Percentiles rank a stretch among this genome's conserved stretches.
Conservation (phyloP, 768 basidiomycete genomes). For the Leccinum rimulosum region DNA sequence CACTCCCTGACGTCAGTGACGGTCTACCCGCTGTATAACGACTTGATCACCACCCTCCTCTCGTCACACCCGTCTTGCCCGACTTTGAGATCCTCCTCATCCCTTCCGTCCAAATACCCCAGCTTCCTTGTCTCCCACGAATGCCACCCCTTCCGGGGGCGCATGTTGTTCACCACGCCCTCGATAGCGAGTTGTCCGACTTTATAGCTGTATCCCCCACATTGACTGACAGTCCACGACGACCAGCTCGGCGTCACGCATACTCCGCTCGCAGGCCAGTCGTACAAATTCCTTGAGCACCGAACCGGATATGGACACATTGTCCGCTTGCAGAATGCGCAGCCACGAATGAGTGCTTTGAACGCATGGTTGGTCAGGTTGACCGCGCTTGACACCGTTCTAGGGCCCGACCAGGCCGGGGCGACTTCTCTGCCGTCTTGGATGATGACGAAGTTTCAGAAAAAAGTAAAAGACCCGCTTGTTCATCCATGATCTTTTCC, state of each 20-base stretch:
- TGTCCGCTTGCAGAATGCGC: slow-evolving; percentile 40
- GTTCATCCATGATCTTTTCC: no score
- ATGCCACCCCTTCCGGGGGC: slow-evolving; percentile 73
- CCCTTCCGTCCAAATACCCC: slow-evolving; percentile 66
- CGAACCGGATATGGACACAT: slow-evolving; percentile 62
- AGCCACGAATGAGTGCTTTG: no score
- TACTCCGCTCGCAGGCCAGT: slow-evolving; percentile 45
- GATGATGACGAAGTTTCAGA: no score
- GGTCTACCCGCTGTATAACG: slow-evolving; percentile 84
- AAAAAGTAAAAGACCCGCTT: no score
- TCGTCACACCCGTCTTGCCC: slow-evolving; percentile 84
- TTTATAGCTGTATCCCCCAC: slow-evolving; percentile 5
- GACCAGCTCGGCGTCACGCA: slow-evolving; percentile 53
- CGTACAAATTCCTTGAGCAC: slow-evolving; percentile 70
- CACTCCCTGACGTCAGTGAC: slow-evolving; percentile 71
- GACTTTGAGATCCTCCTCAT: slow-evolving; percentile 60
- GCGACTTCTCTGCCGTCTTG: no score
- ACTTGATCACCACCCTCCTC: slow-evolving; percentile 70
- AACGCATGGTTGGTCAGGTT: no score
- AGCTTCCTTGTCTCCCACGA: slow-evolving; percentile 68
- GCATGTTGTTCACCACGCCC: slow-evolving; percentile 46
- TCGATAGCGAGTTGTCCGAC: slow-evolving; percentile 60
- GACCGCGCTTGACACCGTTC: no score
- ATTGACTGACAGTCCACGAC: slow-evolving; percentile 69
- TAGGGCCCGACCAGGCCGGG: no score